Evolutionary conservation across 1,139 yeast genomes (phyloP), one percentile per base, ranked within the genome.

Genomic region (Candida frijolesensis): DNA sequence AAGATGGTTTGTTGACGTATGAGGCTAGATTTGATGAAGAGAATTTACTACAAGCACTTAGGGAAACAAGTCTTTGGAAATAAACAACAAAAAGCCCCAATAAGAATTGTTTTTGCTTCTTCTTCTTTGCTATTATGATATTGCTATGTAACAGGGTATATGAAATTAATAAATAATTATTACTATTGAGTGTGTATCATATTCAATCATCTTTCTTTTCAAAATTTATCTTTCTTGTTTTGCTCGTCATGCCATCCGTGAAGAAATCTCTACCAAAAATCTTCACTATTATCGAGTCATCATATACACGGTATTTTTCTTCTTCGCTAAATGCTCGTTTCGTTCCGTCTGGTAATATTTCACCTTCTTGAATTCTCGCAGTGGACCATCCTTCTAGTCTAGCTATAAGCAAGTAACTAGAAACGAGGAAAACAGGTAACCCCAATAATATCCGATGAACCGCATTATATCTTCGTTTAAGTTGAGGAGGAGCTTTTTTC

Each of bases 191-290:
- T 32, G n/a, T 3, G 8, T 37, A 22, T 15, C 35, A 11, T 19
- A 33, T 34, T 25, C 3, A 18, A 16, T 39, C 15, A 10, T 46
- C 42, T 43, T 49, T 41, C 38, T 49, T 44, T 6, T 52, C 50
- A 1, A 47, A 33, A 40, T 55, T 54, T 12, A 25, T 39, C 16
- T 59, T 58, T 72, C 75, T 71, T 4, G 80, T 74, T 51, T 65
- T 71, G 55, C 79, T 74, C 14, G 81, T 76, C 51, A 74, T 72
- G 16, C 80, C 80, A 51, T 76, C 80, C 49, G 74, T 63, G 55
- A 72, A 76, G 61, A 71, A 75, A 53, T 76, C 81, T 47, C 60
- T 64, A 0, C 81, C 81, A 57, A 76, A 76, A 14, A 76, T 48
- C 54, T 63, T 67, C 57, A 72, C 75, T 71, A 69, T 64, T 51